phyloP scores from a whole-genome alignment of 345 rosid genomes.

The Draba incana region DNA sequence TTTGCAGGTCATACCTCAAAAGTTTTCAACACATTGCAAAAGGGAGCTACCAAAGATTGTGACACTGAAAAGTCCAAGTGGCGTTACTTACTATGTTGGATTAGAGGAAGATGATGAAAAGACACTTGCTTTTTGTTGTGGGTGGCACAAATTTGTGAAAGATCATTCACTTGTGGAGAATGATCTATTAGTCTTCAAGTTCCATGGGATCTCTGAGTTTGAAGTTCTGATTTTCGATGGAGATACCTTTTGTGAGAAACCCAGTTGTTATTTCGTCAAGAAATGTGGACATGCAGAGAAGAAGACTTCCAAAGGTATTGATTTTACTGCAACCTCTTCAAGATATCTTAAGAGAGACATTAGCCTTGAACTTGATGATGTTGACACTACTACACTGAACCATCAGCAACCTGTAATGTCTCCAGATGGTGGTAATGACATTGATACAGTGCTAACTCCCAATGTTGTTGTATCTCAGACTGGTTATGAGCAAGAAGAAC shows the following conservation, averaged over 20 bases:
- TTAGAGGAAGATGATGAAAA: conserved; percentile 45
- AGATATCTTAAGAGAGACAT: conserved; percentile 19
- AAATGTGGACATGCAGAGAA: conserved; percentile 48
- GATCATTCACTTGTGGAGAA: conserved; percentile 55
- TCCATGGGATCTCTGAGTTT: conserved; percentile 64
- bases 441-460: conserved; percentile 23
- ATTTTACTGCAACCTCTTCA: conserved; percentile 29
- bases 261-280: conserved; percentile 58
- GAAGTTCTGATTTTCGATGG: conserved; percentile 68
- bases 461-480: conserved; percentile 22
- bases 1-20: conserved; percentile 67
- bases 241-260: conserved; percentile 70
- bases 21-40: conserved; percentile 52
- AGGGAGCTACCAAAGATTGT: conserved; percentile 58
- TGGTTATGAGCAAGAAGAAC: conserved; percentile 27
- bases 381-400: conserved; percentile 7
- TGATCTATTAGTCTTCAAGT: no score
- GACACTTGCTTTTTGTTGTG: conserved; percentile 50
- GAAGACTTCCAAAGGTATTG: conserved; percentile 30
- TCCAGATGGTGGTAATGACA: conserved; percentile 31
- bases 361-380: conserved; percentile 25
- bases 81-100: conserved; percentile 57
- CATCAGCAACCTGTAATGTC: conserved; percentile 13
- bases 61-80: conserved; percentile 71
- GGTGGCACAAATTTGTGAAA: conserved; percentile 67